A percentile compares a stretch with the other conserved stretches of the same genome.
phyloP scores from a whole-genome alignment of 345 rosid species.

The Eucalyptus rudis region DNA sequence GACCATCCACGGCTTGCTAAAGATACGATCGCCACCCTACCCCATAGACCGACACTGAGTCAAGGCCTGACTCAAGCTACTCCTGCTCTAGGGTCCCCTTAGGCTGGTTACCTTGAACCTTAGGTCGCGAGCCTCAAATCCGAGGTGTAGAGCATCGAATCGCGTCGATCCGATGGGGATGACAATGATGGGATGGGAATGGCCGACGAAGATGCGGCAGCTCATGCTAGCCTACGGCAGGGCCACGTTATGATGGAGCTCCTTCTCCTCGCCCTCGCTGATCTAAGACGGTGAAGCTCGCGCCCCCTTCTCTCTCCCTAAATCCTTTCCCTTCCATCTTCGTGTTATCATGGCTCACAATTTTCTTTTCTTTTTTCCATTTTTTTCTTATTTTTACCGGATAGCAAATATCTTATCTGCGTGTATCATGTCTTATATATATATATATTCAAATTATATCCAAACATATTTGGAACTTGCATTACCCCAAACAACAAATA shows the following conservation, averaged over 20 bases:
- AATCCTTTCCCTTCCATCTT: not conserved
- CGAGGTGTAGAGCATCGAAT: not conserved
- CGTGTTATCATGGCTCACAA: not conserved
- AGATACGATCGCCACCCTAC: not conserved
- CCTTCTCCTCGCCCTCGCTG: no score
- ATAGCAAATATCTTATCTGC: not conserved
- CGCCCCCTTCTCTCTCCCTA: not conserved
- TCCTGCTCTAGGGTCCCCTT: not conserved
- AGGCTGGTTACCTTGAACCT: not conserved
- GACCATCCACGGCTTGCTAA: not conserved
- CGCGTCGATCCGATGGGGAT: not conserved
- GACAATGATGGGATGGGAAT: not conserved
- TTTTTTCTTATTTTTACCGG: not conserved
- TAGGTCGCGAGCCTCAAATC: not conserved
- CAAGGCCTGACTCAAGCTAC: not conserved
- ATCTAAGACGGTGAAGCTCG: not conserved
- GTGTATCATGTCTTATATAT: no score
- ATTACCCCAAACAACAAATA: not conserved
- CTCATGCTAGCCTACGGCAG: not conserved
- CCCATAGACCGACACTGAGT: not conserved
- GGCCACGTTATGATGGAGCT: not conserved
- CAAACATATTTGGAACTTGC: not conserved
- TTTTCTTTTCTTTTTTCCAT: not conserved
- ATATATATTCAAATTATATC: not conserved
- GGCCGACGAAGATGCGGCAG: not conserved